phyloP scores from a whole-genome alignment of 1,284 basidiomycete genomes.

The Fomitopsis betulina region DNA sequence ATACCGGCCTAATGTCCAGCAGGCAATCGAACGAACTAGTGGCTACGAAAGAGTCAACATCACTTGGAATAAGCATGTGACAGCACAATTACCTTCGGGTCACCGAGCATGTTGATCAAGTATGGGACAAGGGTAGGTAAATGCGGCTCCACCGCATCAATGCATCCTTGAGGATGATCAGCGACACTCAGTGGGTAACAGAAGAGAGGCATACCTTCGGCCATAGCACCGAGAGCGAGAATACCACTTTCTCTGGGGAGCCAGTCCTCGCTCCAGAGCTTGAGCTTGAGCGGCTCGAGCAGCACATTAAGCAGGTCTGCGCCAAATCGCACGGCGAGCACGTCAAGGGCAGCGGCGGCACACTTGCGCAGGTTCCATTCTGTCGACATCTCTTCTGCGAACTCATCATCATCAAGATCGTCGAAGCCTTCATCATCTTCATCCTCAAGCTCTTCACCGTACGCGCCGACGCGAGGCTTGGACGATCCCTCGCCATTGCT shows the following conservation, averaged over 20 bases:
- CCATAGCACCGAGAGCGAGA: conserved; percentile 95
- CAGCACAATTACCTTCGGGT: conserved; percentile 68
- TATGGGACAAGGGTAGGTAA: conserved; percentile 91
- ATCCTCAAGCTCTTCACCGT: conserved; percentile 68
- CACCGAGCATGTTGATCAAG: conserved; percentile 85
- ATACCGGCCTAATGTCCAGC: conserved; percentile 99
- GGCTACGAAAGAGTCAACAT: conserved; percentile 51
- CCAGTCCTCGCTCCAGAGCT: conserved; percentile 94
- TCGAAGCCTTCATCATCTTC: conserved; percentile 83
- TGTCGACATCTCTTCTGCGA: conserved; percentile 95
- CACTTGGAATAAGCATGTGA: too few species aligned
- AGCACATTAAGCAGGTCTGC: conserved; percentile 86
- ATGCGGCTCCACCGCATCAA: conserved; percentile 93
- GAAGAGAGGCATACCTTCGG: conserved; percentile 68
- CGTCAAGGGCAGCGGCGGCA: conserved; percentile 95
- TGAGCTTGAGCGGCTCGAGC: conserved; percentile 87
- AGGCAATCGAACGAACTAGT: conserved; percentile 96
- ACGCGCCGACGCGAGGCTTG: conserved; percentile 57
- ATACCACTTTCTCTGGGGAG: conserved; percentile 94
- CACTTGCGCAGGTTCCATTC: conserved; percentile 99
- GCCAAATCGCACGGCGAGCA: conserved; percentile 91
- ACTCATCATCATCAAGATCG: conserved; percentile 85
- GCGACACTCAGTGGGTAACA: background rate
- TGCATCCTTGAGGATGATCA: conserved; percentile 66
- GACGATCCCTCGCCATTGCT: conserved; percentile 43